Percentiles rank a stretch among this genome's conserved stretches.
phyloP scores from a whole-genome alignment of 139 green algal species.

The Auxenochlorella pyrenoidosa region DNA sequence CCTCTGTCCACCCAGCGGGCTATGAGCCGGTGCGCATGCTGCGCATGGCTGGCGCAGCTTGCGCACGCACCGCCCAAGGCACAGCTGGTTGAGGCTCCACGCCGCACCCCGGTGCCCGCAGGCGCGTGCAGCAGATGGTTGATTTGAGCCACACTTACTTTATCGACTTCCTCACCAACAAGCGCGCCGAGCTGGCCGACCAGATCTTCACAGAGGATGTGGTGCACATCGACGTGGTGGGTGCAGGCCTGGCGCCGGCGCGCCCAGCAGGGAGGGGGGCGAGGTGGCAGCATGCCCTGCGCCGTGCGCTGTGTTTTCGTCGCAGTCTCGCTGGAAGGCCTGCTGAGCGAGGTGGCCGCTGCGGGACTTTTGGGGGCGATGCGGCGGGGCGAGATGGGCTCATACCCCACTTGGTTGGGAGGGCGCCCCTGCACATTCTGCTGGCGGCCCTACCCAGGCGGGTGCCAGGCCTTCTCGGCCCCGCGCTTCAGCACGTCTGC shows the following conservation, averaged over 20 bases:
- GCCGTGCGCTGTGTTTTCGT: too few species aligned
- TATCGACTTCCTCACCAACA: slow-evolving; percentile 44
- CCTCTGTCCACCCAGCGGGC: not conserved
- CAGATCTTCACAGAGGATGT: slow-evolving; percentile 32
- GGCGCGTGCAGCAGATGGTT: slow-evolving; percentile 44
- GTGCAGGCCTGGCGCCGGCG: not conserved
- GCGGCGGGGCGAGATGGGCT: not conserved
- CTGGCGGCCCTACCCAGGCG: too few species aligned
- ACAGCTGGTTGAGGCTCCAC: too few species aligned
- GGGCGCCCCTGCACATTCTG: too few species aligned
- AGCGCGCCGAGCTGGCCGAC: slow-evolving; percentile 21
- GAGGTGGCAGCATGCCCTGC: too few species aligned
- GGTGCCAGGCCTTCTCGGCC: too few species aligned
- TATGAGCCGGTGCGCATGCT: not conserved
- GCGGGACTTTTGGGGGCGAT: not conserved
- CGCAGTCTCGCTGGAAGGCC: too few species aligned
- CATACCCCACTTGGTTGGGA: too few species aligned
- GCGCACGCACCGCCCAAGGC: not conserved
- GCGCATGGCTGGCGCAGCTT: not conserved
- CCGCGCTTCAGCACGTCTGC: too few species aligned
- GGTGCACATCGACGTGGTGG: slow-evolving; percentile 29
- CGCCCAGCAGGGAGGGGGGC: too few species aligned
- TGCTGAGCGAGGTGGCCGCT: too few species aligned
- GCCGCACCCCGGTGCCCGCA: not conserved
- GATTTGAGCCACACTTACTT: slow-evolving; percentile 41